Percentiles rank a stretch among this genome's conserved stretches.
Evolutionary conservation across 768 basidiomycete species (phyloP).

Genomic region (Cystobasidium onofrii): DNA sequence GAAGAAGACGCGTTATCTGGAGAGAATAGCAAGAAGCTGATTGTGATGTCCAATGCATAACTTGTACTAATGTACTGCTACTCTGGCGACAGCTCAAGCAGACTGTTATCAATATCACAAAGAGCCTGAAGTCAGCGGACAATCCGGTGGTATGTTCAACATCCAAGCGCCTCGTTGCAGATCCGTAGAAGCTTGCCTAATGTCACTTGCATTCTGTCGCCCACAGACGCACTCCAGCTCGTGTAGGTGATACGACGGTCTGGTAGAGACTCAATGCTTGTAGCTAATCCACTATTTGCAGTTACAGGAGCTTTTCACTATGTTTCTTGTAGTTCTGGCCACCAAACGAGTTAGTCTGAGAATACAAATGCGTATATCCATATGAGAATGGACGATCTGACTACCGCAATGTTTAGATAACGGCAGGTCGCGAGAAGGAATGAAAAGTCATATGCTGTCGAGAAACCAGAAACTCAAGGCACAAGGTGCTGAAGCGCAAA

Average conservation of each 20-base stretch:
- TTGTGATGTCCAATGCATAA: not conserved
- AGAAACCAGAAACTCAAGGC: conserved; percentile 8
- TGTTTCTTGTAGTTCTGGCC: conserved; percentile 19
- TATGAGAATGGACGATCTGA: not conserved
- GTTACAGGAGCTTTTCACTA: conserved; percentile 25
- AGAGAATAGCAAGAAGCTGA: not conserved
- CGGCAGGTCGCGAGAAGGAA: not conserved
- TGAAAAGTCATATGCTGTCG: conserved; percentile 5
- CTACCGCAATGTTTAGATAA: not conserved
- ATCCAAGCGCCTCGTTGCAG: not conserved
- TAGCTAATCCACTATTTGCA: not conserved
- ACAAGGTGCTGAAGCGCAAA: conserved; percentile 20
- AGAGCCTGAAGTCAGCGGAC: conserved; percentile 17
- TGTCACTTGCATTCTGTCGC: not conserved
- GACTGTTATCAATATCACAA: not conserved
- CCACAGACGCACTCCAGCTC: not conserved
- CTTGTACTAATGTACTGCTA: not conserved
- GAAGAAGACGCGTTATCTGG: not conserved
- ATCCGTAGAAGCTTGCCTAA: not conserved
- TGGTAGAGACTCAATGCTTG: no score
- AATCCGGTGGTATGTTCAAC: conserved; percentile 18
- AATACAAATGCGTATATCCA: not conserved
- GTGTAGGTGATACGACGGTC: not conserved
- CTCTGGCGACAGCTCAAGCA: conserved; percentile 14
- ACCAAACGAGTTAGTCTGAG: conserved; percentile 16